Evolutionary conservation across 495 filamentous ascomycete genomes (phyloP), one percentile per base, ranked within the genome.

Genomic region (Penicillium nucicola): DNA sequence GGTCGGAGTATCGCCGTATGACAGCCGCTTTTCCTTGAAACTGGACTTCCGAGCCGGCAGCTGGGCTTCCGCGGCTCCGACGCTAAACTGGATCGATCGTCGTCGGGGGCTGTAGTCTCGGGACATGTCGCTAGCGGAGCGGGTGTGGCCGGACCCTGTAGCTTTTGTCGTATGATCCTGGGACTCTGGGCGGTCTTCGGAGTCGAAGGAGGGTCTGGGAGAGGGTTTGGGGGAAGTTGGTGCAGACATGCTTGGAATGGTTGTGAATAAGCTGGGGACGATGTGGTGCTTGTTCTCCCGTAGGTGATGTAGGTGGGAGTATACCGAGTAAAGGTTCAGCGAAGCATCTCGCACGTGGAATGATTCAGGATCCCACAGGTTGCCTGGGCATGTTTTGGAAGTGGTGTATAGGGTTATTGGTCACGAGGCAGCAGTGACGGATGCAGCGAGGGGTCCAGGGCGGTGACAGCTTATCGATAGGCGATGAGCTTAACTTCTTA

Each of bases 141-240:
- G 58, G 23, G 45, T 51, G 45, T 60, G 60, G 23, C 50, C 54
- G 9, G 57, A 47, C 15, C 40, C 57, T 28, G 57, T 56, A 0
- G 48, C 18, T 25, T 40, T 22, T 14, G 50, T 51, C 8, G 44
- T 50, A 35, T 52, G 63, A 20, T 63, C 58, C 20, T 69, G 32
- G 67, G 71, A 74, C 12, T 65, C 68, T 2, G 69, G 69, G 44
- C 75, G 77, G 53, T 77, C 67, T 5, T 81, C 82, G 17, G 81
- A 80, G 55, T 78, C 84, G 28, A 77, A 72, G 8, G 73, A 72
- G 12, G 64, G 63, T 41, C 59, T 64, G 11, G 68, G 64, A 0
- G 69, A 66, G 13, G 64, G 63, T 41, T 60, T 64, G 11, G 68
- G 64, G 1, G 69, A 66, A n/a, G 53, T 32, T 5, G 64, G 60